These are phyloP conservation scores for Saitozyma podzolica DNA, from an alignment of 768 basidiomycete species.

Conservation along the genomic window DNA sequence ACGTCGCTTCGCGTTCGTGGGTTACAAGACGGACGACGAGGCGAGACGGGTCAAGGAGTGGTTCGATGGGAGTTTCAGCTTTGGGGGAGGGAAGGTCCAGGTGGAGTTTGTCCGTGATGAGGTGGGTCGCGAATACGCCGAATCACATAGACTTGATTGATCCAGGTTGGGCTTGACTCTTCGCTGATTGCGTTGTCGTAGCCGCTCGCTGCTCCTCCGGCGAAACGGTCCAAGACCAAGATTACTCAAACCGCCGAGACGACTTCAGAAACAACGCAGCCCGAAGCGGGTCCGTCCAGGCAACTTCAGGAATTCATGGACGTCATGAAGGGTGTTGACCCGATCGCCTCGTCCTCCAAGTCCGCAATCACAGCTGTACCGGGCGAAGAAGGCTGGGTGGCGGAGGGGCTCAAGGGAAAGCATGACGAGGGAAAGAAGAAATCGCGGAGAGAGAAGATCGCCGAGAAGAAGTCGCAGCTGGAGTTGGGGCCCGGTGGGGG, in stretches of 20 bases:
- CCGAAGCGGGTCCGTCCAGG: conserved; percentile 46
- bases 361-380: conserved; percentile 29
- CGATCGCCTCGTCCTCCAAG: conserved; percentile 33
- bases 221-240: conserved; percentile 10
- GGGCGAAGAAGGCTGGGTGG: conserved; percentile 34
- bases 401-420: conserved; percentile 19
- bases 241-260: neutral
- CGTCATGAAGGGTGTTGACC: conserved; percentile 63
- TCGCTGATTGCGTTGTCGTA: conserved; percentile 4
- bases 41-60: conserved; percentile 73
- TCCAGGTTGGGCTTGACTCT: neutral
- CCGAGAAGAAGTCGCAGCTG: too few relatives aligned
- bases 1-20: conserved; percentile 87
- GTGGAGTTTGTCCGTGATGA: conserved; percentile 68
- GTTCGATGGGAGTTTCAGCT: conserved; percentile 74
- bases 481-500: neutral
- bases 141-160: neutral
- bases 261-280: neutral
- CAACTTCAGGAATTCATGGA: conserved; percentile 69
- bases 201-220: conserved; percentile 24
- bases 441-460: conserved; percentile 2
- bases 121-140: conserved; percentile 56
- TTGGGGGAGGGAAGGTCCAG: conserved; percentile 73
- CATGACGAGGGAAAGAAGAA: conserved; percentile 15
- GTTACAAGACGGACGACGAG: conserved; percentile 77